phyloP scores from a whole-genome alignment of 2,329 filamentous ascomycete species.

The Ophiostoma angusticollis region DNA sequence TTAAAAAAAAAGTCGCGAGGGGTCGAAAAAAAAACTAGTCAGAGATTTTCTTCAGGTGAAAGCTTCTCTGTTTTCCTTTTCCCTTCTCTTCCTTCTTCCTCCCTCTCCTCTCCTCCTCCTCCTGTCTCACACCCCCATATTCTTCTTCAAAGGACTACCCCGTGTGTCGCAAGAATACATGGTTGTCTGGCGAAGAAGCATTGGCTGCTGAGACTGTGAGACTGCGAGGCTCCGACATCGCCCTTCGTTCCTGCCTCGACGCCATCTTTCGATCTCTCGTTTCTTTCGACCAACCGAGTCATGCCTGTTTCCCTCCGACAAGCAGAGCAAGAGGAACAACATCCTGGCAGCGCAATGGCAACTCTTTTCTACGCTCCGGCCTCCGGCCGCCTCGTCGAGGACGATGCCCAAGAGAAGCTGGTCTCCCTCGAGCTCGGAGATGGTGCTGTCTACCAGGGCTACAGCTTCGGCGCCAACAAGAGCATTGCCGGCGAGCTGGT shows the following conservation, averaged over 20 bases:
- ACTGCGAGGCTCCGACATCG: not conserved
- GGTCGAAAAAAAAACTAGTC: conserved; percentile 6
- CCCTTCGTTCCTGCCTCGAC: too few species aligned
- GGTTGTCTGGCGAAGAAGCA: conserved; percentile 11
- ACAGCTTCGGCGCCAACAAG: conserved; percentile 92
- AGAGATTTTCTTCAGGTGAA: conserved; percentile 6
- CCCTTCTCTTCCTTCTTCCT: not conserved
- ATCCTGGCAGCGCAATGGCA: too few species aligned
- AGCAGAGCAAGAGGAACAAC: too few species aligned
- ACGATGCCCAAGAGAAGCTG: conserved; percentile 41
- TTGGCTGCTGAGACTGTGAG: conserved; percentile 9
- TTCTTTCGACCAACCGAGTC: conserved; percentile 2
- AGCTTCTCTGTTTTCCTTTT: conserved; percentile 2
- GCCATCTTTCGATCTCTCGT: conserved; percentile 1
- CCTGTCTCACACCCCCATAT: not conserved
- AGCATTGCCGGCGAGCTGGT: conserved; percentile 93
- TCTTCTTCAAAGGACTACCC: conserved; percentile 10
- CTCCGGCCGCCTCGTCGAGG: conserved; percentile 43
- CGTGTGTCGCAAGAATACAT: conserved; percentile 5
- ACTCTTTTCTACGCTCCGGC: conserved; percentile 39
- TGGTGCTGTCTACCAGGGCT: conserved; percentile 81
- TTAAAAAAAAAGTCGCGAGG: not conserved
- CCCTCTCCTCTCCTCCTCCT: not conserved
- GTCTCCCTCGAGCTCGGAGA: conserved; percentile 88
- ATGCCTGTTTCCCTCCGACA: too few species aligned